Percentiles rank a stretch among this genome's conserved stretches.
These are phyloP conservation scores for Iberis pinnata DNA, from an alignment of 345 rosid species.

Conservation along the genomic window DNA sequence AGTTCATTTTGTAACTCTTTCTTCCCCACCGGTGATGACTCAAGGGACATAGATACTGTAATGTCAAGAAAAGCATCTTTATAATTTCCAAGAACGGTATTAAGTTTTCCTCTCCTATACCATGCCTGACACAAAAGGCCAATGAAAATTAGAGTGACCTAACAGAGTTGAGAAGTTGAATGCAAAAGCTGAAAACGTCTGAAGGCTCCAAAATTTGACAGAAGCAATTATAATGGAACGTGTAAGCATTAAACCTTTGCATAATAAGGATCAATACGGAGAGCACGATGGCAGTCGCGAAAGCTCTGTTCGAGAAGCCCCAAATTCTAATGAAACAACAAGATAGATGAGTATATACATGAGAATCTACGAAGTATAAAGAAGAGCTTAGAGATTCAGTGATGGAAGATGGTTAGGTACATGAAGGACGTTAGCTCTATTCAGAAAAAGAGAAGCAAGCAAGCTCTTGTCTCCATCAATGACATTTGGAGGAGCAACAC, in stretches of 20 bases:
- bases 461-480: constrained; percentile 56
- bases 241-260: too few species aligned
- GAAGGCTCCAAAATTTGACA: not conserved
- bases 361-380: too few species aligned
- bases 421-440: constrained; percentile 59
- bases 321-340: constrained; percentile 39
- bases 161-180: not conserved
- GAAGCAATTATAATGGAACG: not conserved
- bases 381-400: not conserved
- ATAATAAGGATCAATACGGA: constrained; percentile 57
- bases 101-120: constrained; percentile 80
- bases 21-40: constrained; percentile 55
- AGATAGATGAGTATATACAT: not conserved
- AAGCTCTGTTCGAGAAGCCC: constrained; percentile 48
- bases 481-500: constrained; percentile 53
- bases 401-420: constrained; percentile 20
- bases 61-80: constrained; percentile 52
- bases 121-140: constrained; percentile 44
- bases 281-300: constrained; percentile 69
- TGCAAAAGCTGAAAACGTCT: too few species aligned
- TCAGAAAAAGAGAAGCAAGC: constrained; percentile 59
- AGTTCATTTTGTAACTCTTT: constrained; percentile 65
- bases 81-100: constrained; percentile 49
- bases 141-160: not conserved
- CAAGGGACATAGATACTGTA: constrained; percentile 43